Conservation (phyloP, 2,329 filamentous ascomycete genomes). For the Nemania sp. region DNA sequence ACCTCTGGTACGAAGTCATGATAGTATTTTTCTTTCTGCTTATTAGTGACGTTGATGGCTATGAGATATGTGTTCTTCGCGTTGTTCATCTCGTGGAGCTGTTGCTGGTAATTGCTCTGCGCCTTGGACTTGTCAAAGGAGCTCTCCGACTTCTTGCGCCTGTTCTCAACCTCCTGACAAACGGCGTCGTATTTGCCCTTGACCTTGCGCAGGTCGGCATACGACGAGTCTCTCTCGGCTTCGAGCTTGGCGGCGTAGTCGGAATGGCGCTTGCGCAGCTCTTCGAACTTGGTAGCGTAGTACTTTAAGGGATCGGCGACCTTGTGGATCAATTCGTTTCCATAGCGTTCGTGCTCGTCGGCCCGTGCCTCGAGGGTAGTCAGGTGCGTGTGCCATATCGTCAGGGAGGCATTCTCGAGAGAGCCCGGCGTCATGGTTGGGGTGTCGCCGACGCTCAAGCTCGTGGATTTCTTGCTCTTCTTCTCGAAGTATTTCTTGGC, state of each 20-base stretch:
- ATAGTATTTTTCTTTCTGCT: constrained; percentile 96
- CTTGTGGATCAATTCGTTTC: constrained; percentile 74
- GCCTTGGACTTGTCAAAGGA: constrained; percentile 95
- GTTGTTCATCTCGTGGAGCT: constrained; percentile 94
- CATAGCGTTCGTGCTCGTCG: constrained; percentile 85
- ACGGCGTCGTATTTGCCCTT: constrained; percentile 92
- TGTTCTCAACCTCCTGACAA: constrained; percentile 93
- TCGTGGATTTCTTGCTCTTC: constrained; percentile 87
- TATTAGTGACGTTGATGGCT: constrained; percentile 94
- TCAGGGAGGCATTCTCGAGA: constrained; percentile 93
- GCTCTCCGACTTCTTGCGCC: constrained; percentile 91
- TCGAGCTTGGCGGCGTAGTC: constrained; percentile 90
- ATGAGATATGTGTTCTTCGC: constrained; percentile 98
- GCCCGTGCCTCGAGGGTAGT: constrained; percentile 87
- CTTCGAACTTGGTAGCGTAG: constrained; percentile 77
- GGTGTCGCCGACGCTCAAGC: constrained; percentile 89
- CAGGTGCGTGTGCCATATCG: constrained; percentile 94
- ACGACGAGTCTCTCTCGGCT: constrained; percentile 83
- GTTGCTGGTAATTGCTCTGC: constrained; percentile 88
- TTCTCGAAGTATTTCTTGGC: constrained; percentile 98
- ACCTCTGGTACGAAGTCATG: constrained; percentile 95
- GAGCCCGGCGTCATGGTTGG: constrained; percentile 93
- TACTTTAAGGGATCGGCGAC: constrained; percentile 86
- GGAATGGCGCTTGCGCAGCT: constrained; percentile 85
- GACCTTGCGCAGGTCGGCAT: constrained; percentile 82